Evolutionary conservation across 257 asterid genomes (phyloP).

Genomic region (Petrea volubilis): DNA sequence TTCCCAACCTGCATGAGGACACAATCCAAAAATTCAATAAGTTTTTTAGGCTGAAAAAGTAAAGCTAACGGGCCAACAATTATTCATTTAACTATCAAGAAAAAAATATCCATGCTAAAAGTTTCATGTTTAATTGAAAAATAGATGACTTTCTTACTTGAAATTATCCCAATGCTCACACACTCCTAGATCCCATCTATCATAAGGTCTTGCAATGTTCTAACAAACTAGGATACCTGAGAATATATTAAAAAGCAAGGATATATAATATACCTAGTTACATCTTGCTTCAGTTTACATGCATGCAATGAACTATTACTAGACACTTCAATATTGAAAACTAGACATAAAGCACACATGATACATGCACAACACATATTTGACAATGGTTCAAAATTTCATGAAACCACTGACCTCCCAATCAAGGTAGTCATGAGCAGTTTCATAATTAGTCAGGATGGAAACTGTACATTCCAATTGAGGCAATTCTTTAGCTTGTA

Average conservation of each 20-base stretch:
- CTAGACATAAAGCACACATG: too few species aligned
- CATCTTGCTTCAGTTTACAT: background rate
- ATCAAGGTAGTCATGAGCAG: slow-evolving; percentile 77
- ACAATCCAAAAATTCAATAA: slow-evolving; percentile 1
- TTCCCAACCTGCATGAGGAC: slow-evolving; percentile 69
- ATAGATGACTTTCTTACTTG: too few species aligned
- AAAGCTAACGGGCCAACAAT: background rate
- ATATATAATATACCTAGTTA: background rate
- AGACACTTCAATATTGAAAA: too few species aligned
- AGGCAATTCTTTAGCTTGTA: slow-evolving; percentile 91
- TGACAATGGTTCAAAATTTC: slow-evolving; percentile 5
- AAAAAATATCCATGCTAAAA: background rate
- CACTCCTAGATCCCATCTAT: too few species aligned
- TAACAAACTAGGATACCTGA: background rate
- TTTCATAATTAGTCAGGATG: slow-evolving; percentile 78
- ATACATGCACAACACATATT: background rate
- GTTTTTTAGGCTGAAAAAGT: too few species aligned
- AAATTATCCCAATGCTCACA: too few species aligned
- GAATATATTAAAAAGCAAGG: background rate
- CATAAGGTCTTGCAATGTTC: background rate
- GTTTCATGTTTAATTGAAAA: background rate
- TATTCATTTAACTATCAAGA: background rate
- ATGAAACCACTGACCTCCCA: slow-evolving; percentile 81
- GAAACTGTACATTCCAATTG: slow-evolving; percentile 93
- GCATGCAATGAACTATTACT: too few species aligned